Base-by-base conservation (phyloP, 805 yeast genomes). In the Priceomyces medius region DNA sequence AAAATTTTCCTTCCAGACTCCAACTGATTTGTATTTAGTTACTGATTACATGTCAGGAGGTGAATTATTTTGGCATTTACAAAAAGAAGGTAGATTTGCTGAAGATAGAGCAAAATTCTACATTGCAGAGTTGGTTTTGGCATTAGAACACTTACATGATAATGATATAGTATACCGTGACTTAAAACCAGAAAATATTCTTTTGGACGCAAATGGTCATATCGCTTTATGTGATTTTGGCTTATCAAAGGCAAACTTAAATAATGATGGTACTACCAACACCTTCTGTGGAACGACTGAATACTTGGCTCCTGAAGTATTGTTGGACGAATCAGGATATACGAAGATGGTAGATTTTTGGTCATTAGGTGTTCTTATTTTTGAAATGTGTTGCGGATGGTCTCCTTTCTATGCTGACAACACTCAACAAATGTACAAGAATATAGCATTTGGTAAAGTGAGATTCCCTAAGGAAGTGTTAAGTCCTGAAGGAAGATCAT, bases 301-400 rank as follows among this genome's bases (percentile, higher is more conserved):
- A 69, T 93, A 93, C 63, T 74, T 93, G 48, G 99, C 99, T 0
- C 99, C 99, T 2, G 99, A 93, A 64, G 95, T 93, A 13, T 73
- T 93, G 51, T 74, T 93, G 40, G 98, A 93, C 67, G 99, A 93
- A 64, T 79, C 87, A 41, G 99, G 99, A 13, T 93, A 93, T 68
- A 93, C 98, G 28, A 89, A 90, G 65, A 91, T 93, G 98, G 99
- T 93, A 46, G 99, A 93, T 64, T 93, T 93, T 56, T 93, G 99
- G 99, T 90, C 98, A 2, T 71, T 93, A 44, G 99, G 99, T 45
- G 99, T 93, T 19, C 72, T 93, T 44, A 89, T 93, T 35, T 93
- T 93, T 65, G 99, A 93, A 69, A 93, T 93, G 99, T 90, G 98
- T 65, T 93, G 98, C 69, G 99, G 99, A 38, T 93, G 98, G 99